Conservation (phyloP, 306 rosid species). For the Phaseolus lunatus region DNA sequence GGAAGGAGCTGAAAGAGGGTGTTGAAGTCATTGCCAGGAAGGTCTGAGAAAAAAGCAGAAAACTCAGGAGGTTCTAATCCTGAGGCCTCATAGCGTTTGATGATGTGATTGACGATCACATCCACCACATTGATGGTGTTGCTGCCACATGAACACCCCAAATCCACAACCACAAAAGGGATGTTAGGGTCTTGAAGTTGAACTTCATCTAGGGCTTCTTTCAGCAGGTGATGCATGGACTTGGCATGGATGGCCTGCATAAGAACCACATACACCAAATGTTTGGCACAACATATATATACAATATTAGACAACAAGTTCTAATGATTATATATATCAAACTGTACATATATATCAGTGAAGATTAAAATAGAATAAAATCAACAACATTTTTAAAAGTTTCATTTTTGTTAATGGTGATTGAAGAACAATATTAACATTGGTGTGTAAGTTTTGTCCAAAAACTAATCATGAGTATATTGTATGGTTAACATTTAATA, state of each 20-base stretch:
- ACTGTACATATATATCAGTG: background rate
- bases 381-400: too few relatives aligned
- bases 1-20: conserved; percentile 93
- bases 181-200: conserved; percentile 54
- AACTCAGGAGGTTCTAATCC: conserved; percentile 82
- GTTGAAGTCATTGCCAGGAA: conserved; percentile 94
- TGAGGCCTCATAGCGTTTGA: conserved; percentile 74
- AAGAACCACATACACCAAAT: too few relatives aligned
- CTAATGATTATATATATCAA: background rate
- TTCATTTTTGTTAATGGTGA: too few relatives aligned
- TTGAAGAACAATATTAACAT: too few relatives aligned
- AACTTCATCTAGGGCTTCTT: conserved; percentile 80
- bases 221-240: conserved; percentile 89
- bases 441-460: too few relatives aligned
- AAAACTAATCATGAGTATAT: background rate
- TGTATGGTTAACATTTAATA: background rate
- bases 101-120: conserved; percentile 77
- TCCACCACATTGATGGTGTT: conserved; percentile 82
- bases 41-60: conserved; percentile 94
- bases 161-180: conserved; percentile 86
- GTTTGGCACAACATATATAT: background rate
- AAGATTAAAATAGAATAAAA: too few relatives aligned
- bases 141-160: conserved; percentile 90
- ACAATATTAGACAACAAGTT: background rate
- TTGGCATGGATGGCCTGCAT: conserved; percentile 89